These are phyloP conservation scores for Tetraselmis chui DNA, from an alignment of 139 green algal species.

Conservation along the genomic window DNA sequence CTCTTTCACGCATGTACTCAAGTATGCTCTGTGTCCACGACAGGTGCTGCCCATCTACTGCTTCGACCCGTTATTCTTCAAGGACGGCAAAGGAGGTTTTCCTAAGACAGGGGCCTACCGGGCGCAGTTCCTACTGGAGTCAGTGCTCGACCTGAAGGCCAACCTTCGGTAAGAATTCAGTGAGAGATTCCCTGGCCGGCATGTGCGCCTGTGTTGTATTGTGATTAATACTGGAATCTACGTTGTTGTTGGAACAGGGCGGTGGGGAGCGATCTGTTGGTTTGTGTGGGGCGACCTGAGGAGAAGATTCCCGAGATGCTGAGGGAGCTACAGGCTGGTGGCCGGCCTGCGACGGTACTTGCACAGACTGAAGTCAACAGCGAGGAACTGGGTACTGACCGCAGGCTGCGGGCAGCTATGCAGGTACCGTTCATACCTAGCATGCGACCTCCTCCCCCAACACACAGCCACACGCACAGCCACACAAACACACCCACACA, in stretches of 20 bases:
- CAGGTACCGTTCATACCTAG: no score
- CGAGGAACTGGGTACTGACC: conserved; percentile 67
- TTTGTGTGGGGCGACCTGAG: conserved; percentile 72
- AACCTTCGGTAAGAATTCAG: conserved; percentile 5
- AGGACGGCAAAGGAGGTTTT: conserved; percentile 31
- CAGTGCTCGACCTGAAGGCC: conserved; percentile 68
- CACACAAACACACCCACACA: neutral
- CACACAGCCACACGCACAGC: neutral
- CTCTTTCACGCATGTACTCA: neutral
- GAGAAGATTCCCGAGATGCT: conserved; percentile 45
- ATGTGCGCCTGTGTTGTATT: no score
- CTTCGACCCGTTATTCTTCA: conserved; percentile 82
- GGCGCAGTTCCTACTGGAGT: conserved; percentile 79
- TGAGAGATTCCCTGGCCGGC: neutral
- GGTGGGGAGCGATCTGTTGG: conserved; percentile 65
- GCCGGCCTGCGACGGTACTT: conserved; percentile 41
- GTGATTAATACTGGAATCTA: neutral
- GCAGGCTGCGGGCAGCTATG: conserved; percentile 17
- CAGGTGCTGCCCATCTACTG: conserved; percentile 87
- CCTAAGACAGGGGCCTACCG: conserved; percentile 60
- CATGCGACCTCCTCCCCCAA: neutral
- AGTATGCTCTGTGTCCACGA: neutral
- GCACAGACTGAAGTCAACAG: conserved; percentile 62
- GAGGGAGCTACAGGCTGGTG: conserved; percentile 9
- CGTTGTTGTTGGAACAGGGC: neutral